These are phyloP conservation scores for Lepraria neglecta DNA, from an alignment of 495 filamentous ascomycete genomes.

Conservation along the genomic window DNA sequence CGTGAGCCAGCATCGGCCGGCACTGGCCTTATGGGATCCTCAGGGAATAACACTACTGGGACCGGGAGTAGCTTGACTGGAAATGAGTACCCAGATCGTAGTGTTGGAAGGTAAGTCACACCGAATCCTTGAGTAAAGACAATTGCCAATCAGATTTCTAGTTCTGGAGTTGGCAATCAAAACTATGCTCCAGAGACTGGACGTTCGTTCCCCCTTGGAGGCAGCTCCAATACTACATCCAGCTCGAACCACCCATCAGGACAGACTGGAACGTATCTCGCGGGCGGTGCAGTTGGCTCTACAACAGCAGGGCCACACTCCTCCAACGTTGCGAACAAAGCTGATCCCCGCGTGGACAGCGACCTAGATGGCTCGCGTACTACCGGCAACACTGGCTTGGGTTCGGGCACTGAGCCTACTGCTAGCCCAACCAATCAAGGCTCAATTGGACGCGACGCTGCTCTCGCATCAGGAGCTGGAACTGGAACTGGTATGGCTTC, in stretches of 20 bases:
- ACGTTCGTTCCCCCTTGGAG: slow-evolving; percentile 27
- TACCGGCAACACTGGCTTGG: background rate
- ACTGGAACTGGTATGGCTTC: slow-evolving; percentile 11
- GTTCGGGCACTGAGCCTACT: slow-evolving; percentile 8
- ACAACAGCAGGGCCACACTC: slow-evolving; percentile 34
- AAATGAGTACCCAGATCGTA: slow-evolving; percentile 21
- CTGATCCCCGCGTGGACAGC: slow-evolving; percentile 48
- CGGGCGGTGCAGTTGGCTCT: slow-evolving; percentile 33
- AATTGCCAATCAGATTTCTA: slow-evolving; percentile 1
- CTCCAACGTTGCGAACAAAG: slow-evolving; percentile 40
- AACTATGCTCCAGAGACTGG: slow-evolving; percentile 25
- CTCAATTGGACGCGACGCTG: slow-evolving; percentile 12
- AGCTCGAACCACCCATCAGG: slow-evolving; percentile 12
- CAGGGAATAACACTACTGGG: background rate
- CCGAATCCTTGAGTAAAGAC: background rate
- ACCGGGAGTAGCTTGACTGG: slow-evolving; percentile 14
- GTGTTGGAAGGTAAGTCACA: slow-evolving; percentile 11
- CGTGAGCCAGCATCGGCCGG: slow-evolving; percentile 27
- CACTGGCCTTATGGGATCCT: too few species aligned
- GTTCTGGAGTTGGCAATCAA: slow-evolving; percentile 9
- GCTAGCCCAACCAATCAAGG: slow-evolving; percentile 2
- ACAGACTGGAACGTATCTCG: slow-evolving; percentile 14
- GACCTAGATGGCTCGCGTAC: slow-evolving; percentile 30
- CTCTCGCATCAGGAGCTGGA: slow-evolving; percentile 6
- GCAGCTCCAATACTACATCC: slow-evolving; percentile 17